Conservation (phyloP, 2,329 filamentous ascomycete genomes). For the Penicillium sp. region DNA sequence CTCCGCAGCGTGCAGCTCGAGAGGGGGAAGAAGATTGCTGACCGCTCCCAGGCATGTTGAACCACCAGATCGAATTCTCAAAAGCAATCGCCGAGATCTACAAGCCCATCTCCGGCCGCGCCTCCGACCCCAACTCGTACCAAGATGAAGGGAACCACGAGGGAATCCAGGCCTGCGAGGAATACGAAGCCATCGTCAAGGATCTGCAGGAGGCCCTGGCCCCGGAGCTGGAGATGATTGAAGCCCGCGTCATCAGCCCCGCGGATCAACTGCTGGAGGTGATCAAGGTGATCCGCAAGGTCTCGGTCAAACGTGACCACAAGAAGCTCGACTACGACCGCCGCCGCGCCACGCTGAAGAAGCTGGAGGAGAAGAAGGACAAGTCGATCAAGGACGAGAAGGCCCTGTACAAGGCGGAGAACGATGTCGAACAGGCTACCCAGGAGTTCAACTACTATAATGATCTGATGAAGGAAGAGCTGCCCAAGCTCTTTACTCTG, state of each 20-base stretch:
- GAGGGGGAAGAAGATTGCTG: neutral
- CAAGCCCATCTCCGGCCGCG: constrained; percentile 92
- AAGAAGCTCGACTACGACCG: constrained; percentile 97
- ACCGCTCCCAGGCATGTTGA: constrained; percentile 69
- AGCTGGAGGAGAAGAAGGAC: constrained; percentile 96
- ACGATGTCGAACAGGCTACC: constrained; percentile 83
- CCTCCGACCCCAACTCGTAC: constrained; percentile 86
- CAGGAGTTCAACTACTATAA: constrained; percentile 99
- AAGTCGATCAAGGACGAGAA: constrained; percentile 96
- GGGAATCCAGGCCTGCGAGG: constrained; percentile 91
- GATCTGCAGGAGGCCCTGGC: constrained; percentile 84
- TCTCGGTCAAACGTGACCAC: constrained; percentile 84
- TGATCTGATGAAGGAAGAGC: constrained; percentile 90
- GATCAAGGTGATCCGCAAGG: constrained; percentile 92
- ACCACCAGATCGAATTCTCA: constrained; percentile 97
- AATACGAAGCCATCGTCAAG: constrained; percentile 88
- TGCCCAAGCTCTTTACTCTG: constrained; percentile 84
- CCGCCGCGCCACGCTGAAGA: constrained; percentile 78
- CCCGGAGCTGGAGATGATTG: constrained; percentile 97
- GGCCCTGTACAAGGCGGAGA: constrained; percentile 92
- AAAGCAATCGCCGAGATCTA: constrained; percentile 95
- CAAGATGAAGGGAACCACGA: constrained; percentile 83
- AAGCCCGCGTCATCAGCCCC: constrained; percentile 82
- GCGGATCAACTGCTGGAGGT: constrained; percentile 92
- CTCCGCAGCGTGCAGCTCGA: neutral